Base-by-base conservation (phyloP, 306 rosid genomes). In the Castanopsis chinensis region DNA sequence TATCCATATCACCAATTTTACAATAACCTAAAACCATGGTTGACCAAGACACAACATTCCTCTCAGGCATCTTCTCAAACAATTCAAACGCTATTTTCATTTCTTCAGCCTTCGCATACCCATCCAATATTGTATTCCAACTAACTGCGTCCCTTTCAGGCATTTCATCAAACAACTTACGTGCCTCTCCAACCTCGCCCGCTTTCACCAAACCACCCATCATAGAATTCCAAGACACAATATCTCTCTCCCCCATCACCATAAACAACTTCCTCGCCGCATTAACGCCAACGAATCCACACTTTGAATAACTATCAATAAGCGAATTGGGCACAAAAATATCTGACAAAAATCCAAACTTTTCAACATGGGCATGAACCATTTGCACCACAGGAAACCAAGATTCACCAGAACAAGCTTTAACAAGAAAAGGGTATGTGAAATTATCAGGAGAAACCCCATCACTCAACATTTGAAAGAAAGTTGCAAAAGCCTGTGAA, bases 91-190 rank as follows among this genome's bases (percentile, higher is more conserved):
- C 97, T 68, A 87, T 84, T 5, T 85, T 84, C 93, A 92, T 87
- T 45, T 79, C 77, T 6, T 93, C 94, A 1, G 76, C 91, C 85
- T 92, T 94, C 0, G 51, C 87, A 69, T 82, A 87, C 64, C 87
- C 97, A 82, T 91, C 97, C 76, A 94, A 79, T 77, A 94, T 88
- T 0, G 93, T 91, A 77, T 94, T 94, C 97, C 97, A 92, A 81
- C 97, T 91, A 74, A 92, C 94, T 75, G 60, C 14, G 82, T 94
- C 98, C 75, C 89, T 89, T 6, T 19, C 79, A 4, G 97, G 92
- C 95, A 94, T 94, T 88, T 86, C 91, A 71, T 86, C 93, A 54
- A 93, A 93, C 89, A 93, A 5, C 43, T 54, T 71, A 60, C 84
- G 85, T 3, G 98, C 94, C 41, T 86, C 84, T 5, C 71, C 77